These are phyloP conservation scores for Coemansia sp. DNA, from an alignment of 192 early-diverging fungal species.

Conservation along the genomic window DNA sequence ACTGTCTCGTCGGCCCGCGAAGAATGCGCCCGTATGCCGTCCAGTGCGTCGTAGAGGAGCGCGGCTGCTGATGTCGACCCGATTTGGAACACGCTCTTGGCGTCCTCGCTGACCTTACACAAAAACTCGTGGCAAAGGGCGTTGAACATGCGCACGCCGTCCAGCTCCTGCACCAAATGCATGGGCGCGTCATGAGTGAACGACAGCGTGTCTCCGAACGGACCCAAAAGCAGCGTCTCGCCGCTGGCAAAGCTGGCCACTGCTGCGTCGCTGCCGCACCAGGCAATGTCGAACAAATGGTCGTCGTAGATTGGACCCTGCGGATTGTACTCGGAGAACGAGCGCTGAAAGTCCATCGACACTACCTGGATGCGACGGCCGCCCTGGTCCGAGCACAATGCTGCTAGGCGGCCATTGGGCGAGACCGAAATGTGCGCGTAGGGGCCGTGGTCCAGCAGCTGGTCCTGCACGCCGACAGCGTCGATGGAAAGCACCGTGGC, in stretches of 20 bases:
- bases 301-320: neutral
- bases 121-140: slow-evolving; percentile 78
- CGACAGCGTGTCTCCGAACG: slow-evolving; percentile 72
- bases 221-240: slow-evolving; percentile 82
- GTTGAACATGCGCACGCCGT: slow-evolving; percentile 88
- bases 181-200: slow-evolving; percentile 76
- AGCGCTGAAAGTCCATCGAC: slow-evolving; percentile 93
- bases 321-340: slow-evolving; percentile 65
- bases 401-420: slow-evolving; percentile 91
- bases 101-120: slow-evolving; percentile 65
- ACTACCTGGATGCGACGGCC: slow-evolving; percentile 87
- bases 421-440: slow-evolving; percentile 87
- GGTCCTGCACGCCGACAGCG: slow-evolving; percentile 71
- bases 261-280: slow-evolving; percentile 97
- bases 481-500: slow-evolving; percentile 84
- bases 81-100: slow-evolving; percentile 78
- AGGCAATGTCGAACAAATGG: slow-evolving; percentile 24
- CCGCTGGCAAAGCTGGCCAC: slow-evolving; percentile 81
- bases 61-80: slow-evolving; percentile 93
- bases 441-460: slow-evolving; percentile 85
- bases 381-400: slow-evolving; percentile 75
- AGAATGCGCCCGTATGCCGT: slow-evolving; percentile 63
- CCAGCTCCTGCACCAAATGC: slow-evolving; percentile 85
- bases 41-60: slow-evolving; percentile 83
- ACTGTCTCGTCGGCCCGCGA: slow-evolving; percentile 96